phyloP scores from a whole-genome alignment of 202 grass and related monocot genomes.

The Schoenoplectus triqueter region DNA sequence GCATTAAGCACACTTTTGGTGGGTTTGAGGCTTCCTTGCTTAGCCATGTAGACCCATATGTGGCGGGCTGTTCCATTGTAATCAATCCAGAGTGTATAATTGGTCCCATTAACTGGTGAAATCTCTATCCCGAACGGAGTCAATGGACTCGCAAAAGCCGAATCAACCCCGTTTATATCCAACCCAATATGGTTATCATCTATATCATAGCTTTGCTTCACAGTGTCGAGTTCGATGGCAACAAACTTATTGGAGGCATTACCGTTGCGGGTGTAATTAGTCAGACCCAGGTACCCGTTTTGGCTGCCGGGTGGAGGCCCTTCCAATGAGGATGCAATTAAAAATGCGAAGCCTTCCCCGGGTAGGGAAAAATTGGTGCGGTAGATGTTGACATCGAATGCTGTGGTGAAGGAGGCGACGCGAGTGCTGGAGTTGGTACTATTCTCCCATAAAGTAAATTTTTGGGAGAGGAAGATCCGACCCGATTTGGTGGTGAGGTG shows the following conservation, averaged over 20 bases:
- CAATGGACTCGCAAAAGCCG: slow-evolving; percentile 7
- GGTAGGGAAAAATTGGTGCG: not conserved
- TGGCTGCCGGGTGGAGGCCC: slow-evolving; percentile 44
- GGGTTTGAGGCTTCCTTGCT: slow-evolving; percentile 23
- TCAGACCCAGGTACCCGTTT: slow-evolving; percentile 65
- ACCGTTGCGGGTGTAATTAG: slow-evolving; percentile 61
- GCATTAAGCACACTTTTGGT: slow-evolving; percentile 44
- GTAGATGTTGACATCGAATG: slow-evolving; percentile 61
- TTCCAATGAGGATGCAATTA: slow-evolving; percentile 44
- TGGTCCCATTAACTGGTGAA: slow-evolving; percentile 33
- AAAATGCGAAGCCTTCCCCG: slow-evolving; percentile 72
- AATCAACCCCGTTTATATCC: slow-evolving; percentile 62
- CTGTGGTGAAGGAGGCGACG: slow-evolving; percentile 73
- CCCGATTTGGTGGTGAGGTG: slow-evolving; percentile 56
- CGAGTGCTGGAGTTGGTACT: not conserved
- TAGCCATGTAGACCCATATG: slow-evolving; percentile 61
- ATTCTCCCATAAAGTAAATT: slow-evolving; percentile 56
- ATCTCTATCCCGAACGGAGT: slow-evolving; percentile 53
- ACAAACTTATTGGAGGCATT: slow-evolving; percentile 52
- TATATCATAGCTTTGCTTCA: slow-evolving; percentile 62
- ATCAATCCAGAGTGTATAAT: slow-evolving; percentile 60
- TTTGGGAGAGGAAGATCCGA: slow-evolving; percentile 45
- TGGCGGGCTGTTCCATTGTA: slow-evolving; percentile 61
- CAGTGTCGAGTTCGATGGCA: slow-evolving; percentile 74
- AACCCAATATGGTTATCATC: slow-evolving; percentile 87